Evolutionary conservation across 768 basidiomycete genomes (phyloP).

Genomic region (Tylopilus rubrobrunneus): DNA sequence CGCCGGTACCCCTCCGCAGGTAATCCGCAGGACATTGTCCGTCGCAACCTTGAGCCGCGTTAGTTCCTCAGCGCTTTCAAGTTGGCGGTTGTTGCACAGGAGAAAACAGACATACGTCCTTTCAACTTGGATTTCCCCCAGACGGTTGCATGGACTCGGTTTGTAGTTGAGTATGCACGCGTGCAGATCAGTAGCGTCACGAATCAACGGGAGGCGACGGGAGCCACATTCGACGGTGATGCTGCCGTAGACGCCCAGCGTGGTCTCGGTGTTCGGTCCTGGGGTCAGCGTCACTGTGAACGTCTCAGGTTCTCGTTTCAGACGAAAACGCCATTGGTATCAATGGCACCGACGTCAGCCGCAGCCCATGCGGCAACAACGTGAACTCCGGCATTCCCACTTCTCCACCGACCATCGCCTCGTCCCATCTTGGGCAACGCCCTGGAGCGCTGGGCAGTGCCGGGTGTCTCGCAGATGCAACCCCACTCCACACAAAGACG

Average conservation of each 20-base stretch:
- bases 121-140: conserved; percentile 16
- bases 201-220: conserved; percentile 12
- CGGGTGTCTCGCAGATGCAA: conserved; percentile 16
- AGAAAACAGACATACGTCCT: conserved; percentile 22
- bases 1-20: conserved; percentile 3
- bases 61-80: too few species aligned
- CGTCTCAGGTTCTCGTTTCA: not conserved
- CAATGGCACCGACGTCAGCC: conserved; percentile 17
- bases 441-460: conserved; percentile 17
- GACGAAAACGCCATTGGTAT: conserved; percentile 16
- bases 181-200: conserved; percentile 13
- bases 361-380: conserved; percentile 14
- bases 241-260: conserved; percentile 9
- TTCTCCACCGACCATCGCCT: conserved; percentile 1
- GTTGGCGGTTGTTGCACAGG: not conserved
- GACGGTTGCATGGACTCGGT: not conserved
- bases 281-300: conserved; percentile 16
- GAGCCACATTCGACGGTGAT: conserved; percentile 16
- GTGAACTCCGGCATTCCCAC: conserved; percentile 15
- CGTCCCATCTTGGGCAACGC: conserved; percentile 23
- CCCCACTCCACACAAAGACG: conserved; percentile 24
- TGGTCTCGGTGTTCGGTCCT: not conserved
- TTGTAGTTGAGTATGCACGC: conserved; percentile 24
- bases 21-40: conserved; percentile 20
- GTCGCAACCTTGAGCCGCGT: conserved; percentile 25